Base-by-base conservation (phyloP, 75 land plant genomes). In the Pinus taeda region DNA sequence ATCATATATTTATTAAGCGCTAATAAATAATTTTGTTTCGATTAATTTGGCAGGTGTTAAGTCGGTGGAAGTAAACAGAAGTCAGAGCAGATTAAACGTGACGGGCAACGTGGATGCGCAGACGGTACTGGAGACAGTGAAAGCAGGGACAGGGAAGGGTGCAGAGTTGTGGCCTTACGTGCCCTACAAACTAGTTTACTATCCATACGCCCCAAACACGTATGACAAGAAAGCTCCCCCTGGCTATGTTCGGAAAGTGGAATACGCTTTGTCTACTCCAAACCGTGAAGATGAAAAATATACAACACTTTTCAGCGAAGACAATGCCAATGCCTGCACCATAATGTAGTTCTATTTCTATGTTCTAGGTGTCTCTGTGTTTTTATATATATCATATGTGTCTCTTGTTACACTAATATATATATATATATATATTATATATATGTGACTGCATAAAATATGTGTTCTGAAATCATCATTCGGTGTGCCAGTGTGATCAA, bases 141-240 rank as follows among this genome's bases (percentile, higher is more conserved):
- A 79, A 24, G 77, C 71, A 30, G 82, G 85, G 53, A 86, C 93
- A 18, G 91, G 93, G 21, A 91, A 88, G 86, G 49, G 14, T 67
- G 87, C 84, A 37, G 90, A 86, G 85, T 64, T 85, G 61, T 90
- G 90, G 93, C 93, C 90, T 1, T 90, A 90, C 75, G 80, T 86
- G 29, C 90, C 93, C n/a, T 85, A 84, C 75, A 83, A 90, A 59
- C 75, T 82, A 3, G 90, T 88, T 13, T 74, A 58, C 15, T 83
- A 85, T 59, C 92, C 90, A 0, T 90, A 85, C 65, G 93, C 86
- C 6, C 77, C 82, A 1, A 85, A 84, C 0, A 81, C 75, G 13
- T 90, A 90, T 30, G 93, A 90, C 59, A 88, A 83, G 81, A 90
- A 82, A 71, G 93, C 93, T 49, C 93, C 93, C 13, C 65, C 88